phyloP scores from a whole-genome alignment of 2,329 filamentous ascomycete genomes.

The Bipolaris gigantea region DNA sequence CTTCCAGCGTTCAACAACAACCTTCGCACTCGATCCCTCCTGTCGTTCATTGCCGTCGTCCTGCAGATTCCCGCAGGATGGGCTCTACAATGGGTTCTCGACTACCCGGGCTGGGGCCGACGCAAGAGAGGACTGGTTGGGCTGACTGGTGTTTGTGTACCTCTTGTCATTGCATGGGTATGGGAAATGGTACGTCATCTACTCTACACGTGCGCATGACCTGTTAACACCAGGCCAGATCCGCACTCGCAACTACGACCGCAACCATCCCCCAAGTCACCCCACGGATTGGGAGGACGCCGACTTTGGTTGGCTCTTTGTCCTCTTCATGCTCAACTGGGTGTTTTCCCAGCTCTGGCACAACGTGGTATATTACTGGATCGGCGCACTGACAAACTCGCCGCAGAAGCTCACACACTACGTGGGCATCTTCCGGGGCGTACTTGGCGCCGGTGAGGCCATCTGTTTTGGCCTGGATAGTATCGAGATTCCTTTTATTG shows the following conservation, averaged over 20 bases:
- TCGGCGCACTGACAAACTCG: slow-evolving; percentile 37
- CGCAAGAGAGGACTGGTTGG: slow-evolving; percentile 34
- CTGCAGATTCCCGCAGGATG: slow-evolving; percentile 38
- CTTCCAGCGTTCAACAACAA: slow-evolving; percentile 33
- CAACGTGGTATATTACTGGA: slow-evolving; percentile 39
- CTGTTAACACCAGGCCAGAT: slow-evolving; percentile 17
- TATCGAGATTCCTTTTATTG: slow-evolving; percentile 35
- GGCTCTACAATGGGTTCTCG: slow-evolving; percentile 34
- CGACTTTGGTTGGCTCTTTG: slow-evolving; percentile 33
- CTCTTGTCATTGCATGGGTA: slow-evolving; percentile 33
- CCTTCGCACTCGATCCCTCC: slow-evolving; percentile 29
- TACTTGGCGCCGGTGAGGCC: slow-evolving; percentile 37
- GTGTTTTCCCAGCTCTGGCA: slow-evolving; percentile 38
- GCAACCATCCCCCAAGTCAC: slow-evolving; percentile 22
- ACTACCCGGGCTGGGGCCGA: slow-evolving; percentile 33
- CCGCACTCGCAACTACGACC: slow-evolving; percentile 37
- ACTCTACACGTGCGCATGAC: not conserved
- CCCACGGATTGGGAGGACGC: slow-evolving; percentile 34
- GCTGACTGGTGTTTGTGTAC: slow-evolving; percentile 29
- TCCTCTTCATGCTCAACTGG: slow-evolving; percentile 39
- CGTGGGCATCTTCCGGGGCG: slow-evolving; percentile 35
- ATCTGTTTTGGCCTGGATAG: slow-evolving; percentile 38
- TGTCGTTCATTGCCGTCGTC: slow-evolving; percentile 35
- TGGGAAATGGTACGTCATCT: slow-evolving; percentile 35
- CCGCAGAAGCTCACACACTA: slow-evolving; percentile 39